Evolutionary conservation across 2,329 filamentous ascomycete species (phyloP).

Genomic region (Claviceps africana): DNA sequence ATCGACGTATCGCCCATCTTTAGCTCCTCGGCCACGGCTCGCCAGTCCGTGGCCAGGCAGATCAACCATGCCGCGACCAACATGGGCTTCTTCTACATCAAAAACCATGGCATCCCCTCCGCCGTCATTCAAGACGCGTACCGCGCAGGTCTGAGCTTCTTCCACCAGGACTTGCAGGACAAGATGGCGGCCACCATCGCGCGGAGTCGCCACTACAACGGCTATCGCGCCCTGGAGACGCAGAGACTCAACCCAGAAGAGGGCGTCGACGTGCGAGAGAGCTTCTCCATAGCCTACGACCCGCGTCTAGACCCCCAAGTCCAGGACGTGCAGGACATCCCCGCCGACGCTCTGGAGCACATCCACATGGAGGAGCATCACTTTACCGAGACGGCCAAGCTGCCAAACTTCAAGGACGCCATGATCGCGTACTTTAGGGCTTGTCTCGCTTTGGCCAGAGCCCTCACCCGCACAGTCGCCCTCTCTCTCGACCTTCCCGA

Average conservation of each 20-base stretch:
- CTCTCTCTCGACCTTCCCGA: constrained; percentile 40
- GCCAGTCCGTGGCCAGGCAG: constrained; percentile 24
- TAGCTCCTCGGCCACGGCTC: constrained; percentile 19
- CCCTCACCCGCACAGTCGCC: constrained; percentile 37
- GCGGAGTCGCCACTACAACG: constrained; percentile 31
- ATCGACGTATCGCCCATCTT: constrained; percentile 34
- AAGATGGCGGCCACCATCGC: constrained; percentile 26
- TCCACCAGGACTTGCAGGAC: constrained; percentile 28
- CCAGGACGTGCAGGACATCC: constrained; percentile 25
- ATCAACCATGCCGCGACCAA: constrained; percentile 32
- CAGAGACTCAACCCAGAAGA: constrained; percentile 36
- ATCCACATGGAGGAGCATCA: constrained; percentile 33
- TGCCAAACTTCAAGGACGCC: constrained; percentile 33
- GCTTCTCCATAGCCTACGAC: constrained; percentile 37
- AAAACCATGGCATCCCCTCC: constrained; percentile 28
- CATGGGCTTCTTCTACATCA: constrained; percentile 42
- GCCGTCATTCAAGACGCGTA: constrained; percentile 17
- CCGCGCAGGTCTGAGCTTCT: constrained; percentile 28
- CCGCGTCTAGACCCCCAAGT: constrained; percentile 35
- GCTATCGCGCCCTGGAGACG: constrained; percentile 28
- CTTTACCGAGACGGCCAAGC: constrained; percentile 24
- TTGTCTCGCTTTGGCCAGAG: constrained; percentile 35
- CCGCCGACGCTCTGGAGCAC: constrained; percentile 25
- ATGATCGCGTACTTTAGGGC: constrained; percentile 32
- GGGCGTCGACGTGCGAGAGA: constrained; percentile 36